A percentile compares a stretch with the other conserved stretches of the same genome.
These are phyloP conservation scores for Amanita pallidorosea DNA, from an alignment of 768 basidiomycete genomes.

Conservation along the genomic window DNA sequence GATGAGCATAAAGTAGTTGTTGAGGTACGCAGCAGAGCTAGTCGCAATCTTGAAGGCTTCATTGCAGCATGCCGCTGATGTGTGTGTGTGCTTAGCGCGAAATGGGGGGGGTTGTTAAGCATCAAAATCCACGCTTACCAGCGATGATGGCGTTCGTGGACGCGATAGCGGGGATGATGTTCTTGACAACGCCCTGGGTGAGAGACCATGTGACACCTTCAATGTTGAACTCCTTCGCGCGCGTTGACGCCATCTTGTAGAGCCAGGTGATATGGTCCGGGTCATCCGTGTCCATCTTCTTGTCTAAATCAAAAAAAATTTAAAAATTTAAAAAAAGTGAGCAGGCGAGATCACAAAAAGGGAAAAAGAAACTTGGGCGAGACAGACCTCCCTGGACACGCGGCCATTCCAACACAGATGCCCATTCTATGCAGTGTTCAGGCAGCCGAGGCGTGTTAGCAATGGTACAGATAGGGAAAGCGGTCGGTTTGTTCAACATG, in stretches of 20 bases:
- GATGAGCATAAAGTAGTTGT: conserved; percentile 98
- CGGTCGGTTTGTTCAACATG: conserved; percentile 95
- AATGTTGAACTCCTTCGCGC: conserved; percentile 92
- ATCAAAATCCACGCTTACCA: conserved; percentile 32
- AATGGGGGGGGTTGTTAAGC: background rate
- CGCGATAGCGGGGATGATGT: conserved; percentile 98
- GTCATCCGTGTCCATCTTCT: conserved; percentile 95
- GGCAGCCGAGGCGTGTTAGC: conserved; percentile 97
- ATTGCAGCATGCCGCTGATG: conserved; percentile 87
- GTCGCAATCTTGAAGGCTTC: conserved; percentile 99
- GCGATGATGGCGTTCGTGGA: conserved; percentile 98
- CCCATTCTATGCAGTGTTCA: conserved; percentile 99
- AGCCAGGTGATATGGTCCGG: conserved; percentile 96
- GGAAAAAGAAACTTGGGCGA: too few species aligned
- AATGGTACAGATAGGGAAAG: conserved; percentile 97
- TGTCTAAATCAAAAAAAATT: conserved; percentile 32
- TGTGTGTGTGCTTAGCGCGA: background rate
- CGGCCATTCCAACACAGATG: conserved; percentile 98
- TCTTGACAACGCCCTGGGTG: conserved; percentile 98
- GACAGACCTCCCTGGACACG: conserved; percentile 70
- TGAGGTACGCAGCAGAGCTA: conserved; percentile 84
- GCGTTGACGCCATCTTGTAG: conserved; percentile 65
- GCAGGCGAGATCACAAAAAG: too few species aligned
- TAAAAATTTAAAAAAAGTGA: too few species aligned
- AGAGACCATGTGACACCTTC: conserved; percentile 97